phyloP scores from a whole-genome alignment of 164 flowering plant genomes.

The Aristolochia fimbriata region DNA sequence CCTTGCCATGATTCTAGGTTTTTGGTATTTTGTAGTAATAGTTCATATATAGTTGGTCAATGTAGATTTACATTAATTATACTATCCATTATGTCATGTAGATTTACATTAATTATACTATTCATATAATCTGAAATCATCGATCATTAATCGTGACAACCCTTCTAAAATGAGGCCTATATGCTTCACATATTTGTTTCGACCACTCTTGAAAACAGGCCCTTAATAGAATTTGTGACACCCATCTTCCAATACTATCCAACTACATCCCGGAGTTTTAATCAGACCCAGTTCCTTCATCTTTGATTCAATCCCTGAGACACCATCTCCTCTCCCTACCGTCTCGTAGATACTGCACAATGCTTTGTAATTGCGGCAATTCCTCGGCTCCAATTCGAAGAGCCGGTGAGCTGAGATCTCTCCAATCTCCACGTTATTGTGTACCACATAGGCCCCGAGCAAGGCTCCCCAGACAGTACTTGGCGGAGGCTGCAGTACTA shows the following conservation, averaged over 20 bases:
- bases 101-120: no score
- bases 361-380: constrained; percentile 51
- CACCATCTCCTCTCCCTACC: constrained; percentile 25
- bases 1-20: no score
- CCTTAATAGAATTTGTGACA: constrained; percentile 30
- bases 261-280: constrained; percentile 50
- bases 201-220: no score
- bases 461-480: constrained; percentile 70
- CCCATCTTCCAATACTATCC: constrained; percentile 28
- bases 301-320: constrained; percentile 23
- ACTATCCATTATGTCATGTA: no score
- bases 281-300: constrained; percentile 41
- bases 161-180: no score
- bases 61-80: no score
- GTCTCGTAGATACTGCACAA: constrained; percentile 43
- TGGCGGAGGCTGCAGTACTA: constrained; percentile 20
- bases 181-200: no score
- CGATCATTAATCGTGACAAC: no score
- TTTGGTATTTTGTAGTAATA: no score
- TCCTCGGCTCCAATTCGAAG: constrained; percentile 44
- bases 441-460: constrained; percentile 38
- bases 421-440: constrained; percentile 45
- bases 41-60: no score
- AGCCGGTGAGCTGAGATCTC: constrained; percentile 46
- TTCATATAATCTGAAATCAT: no score